These are phyloP conservation scores for Chlamydomonas sp. DNA, from an alignment of 139 green algal species.

Conservation along the genomic window DNA sequence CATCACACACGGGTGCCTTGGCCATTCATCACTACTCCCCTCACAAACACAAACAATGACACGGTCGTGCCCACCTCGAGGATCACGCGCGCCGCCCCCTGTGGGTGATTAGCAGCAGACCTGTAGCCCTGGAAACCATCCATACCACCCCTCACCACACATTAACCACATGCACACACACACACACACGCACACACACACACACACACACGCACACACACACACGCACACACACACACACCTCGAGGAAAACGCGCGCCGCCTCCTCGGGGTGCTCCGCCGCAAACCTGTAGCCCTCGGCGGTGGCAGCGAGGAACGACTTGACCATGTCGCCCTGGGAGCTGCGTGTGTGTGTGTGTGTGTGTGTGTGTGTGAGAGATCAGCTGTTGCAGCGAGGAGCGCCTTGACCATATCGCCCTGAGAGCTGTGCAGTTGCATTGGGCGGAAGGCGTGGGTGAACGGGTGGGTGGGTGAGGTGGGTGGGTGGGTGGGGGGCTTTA, in stretches of 20 bases:
- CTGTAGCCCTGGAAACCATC: no score
- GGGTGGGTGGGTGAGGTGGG: no score
- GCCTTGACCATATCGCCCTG: not conserved
- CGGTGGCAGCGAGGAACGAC: slow-evolving; percentile 53
- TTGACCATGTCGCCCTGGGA: slow-evolving; percentile 27
- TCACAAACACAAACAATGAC: no score
- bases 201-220: not conserved
- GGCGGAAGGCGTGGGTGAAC: no score
- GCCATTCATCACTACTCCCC: no score
- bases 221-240: slow-evolving; percentile 3
- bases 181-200: not conserved
- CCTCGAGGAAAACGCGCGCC: slow-evolving; percentile 15
- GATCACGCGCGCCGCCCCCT: no score
- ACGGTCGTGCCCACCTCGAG: no score
- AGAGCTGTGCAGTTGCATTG: not conserved
- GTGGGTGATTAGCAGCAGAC: no score
- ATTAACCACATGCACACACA: not conserved
- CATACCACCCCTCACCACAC: no score
- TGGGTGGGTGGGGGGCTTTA: no score
- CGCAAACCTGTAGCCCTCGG: slow-evolving; percentile 52
- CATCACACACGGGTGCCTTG: no score
- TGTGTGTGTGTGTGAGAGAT: slow-evolving; percentile 2
- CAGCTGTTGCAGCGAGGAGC: no score
- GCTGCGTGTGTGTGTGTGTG: slow-evolving; percentile 15
- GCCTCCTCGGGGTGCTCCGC: slow-evolving; percentile 37